Conservation (phyloP, 1,139 yeast species). For the Zygoascus sp. region DNA sequence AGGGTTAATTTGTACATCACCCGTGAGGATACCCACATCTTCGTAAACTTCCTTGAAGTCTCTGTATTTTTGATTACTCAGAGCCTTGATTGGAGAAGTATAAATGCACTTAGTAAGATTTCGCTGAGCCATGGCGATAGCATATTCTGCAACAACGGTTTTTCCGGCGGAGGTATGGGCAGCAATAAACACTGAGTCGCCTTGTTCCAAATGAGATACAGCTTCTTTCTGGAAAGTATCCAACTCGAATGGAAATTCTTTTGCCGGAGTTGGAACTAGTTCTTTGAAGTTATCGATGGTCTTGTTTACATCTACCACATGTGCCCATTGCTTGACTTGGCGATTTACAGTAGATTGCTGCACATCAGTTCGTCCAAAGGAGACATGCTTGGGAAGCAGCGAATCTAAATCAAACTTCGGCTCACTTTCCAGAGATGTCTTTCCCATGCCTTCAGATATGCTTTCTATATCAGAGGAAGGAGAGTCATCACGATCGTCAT, state of each 20-base stretch:
- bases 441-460: constrained; percentile 8
- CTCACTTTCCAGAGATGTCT: constrained; percentile 11
- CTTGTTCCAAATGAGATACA: constrained; percentile 90
- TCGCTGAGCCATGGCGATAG: constrained; percentile 86
- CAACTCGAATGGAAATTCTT: constrained; percentile 87
- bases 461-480: constrained; percentile 10
- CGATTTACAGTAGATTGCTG: constrained; percentile 25
- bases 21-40: constrained; percentile 95
- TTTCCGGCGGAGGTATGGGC: constrained; percentile 97
- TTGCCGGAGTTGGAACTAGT: constrained; percentile 87
- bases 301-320: constrained; percentile 83
- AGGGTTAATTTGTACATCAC: constrained; percentile 96
- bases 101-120: constrained; percentile 90
- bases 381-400: constrained; percentile 63
- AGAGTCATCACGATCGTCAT: constrained; percentile 14
- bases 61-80: constrained; percentile 90
- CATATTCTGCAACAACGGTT: constrained; percentile 90
- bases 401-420: constrained; percentile 55
- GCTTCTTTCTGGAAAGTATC: constrained; percentile 98
- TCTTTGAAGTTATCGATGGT: constrained; percentile 78
- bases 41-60: constrained; percentile 80
- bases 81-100: constrained; percentile 89
- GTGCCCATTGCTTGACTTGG: constrained; percentile 80
- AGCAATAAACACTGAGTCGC: constrained; percentile 96
- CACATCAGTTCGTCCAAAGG: constrained; percentile 40